These are phyloP conservation scores for Trypanosoma melophagium DNA, from an alignment of 208 protist genomes.

Conservation along the genomic window DNA sequence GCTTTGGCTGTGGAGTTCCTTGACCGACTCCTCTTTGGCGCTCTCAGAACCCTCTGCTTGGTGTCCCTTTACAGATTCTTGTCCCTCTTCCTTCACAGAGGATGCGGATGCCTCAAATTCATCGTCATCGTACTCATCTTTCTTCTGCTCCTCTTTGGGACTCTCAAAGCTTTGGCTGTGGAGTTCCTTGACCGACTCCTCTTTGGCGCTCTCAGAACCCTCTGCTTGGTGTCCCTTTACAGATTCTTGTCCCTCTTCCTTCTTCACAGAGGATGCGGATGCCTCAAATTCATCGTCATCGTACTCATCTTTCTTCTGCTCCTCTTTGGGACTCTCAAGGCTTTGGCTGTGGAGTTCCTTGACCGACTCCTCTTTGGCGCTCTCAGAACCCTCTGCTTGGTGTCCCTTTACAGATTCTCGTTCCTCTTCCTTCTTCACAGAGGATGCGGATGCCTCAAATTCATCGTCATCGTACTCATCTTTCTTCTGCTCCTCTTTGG, in stretches of 20 bases:
- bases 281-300: conserved; percentile 15
- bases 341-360: no score
- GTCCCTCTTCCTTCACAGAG: neutral
- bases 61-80: neutral
- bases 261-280: neutral
- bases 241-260: neutral
- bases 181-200: no score
- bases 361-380: no score
- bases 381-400: conserved; percentile 12
- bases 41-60: conserved; percentile 14
- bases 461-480: neutral
- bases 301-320: conserved; percentile 10
- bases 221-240: conserved; percentile 3
- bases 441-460: neutral
- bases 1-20: no score
- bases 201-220: neutral
- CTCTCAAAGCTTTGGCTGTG: no score
- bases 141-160: conserved; percentile 19
- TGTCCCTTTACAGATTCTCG: neutral
- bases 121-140: conserved; percentile 26
- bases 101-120: neutral
- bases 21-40: no score
- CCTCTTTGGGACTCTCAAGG: no score
- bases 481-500: conserved; percentile 21
- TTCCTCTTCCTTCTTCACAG: conserved; percentile 3